phyloP scores from a whole-genome alignment of 768 basidiomycete species.

The Asterophora lycoperdoides region DNA sequence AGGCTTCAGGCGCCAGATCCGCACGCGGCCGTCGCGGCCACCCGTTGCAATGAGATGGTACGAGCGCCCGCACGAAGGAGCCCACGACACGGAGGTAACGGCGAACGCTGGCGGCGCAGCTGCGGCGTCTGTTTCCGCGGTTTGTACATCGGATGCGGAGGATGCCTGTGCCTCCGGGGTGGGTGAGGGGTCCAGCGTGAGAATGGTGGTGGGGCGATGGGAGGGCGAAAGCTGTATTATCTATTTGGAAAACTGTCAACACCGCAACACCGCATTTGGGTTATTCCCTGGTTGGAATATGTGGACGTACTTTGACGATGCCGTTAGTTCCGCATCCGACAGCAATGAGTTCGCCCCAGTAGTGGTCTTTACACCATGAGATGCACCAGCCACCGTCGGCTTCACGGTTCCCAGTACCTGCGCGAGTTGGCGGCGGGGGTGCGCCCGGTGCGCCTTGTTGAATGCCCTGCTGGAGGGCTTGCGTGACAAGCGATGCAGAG shows the following conservation, averaged over 20 bases:
- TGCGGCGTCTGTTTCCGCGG: slow-evolving; percentile 28
- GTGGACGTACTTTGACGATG: slow-evolving; percentile 60
- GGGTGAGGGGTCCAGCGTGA: slow-evolving; percentile 48
- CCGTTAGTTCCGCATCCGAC: slow-evolving; percentile 70
- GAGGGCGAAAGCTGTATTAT: slow-evolving; percentile 71
- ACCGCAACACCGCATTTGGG: no score
- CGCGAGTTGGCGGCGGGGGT: slow-evolving; percentile 13
- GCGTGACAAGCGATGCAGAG: slow-evolving; percentile 57
- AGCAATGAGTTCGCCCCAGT: slow-evolving; percentile 92
- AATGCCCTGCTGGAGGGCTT: slow-evolving; percentile 54
- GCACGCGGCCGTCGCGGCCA: slow-evolving; percentile 78
- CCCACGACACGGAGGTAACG: slow-evolving; percentile 87
- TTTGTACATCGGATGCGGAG: slow-evolving; percentile 1
- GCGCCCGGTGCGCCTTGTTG: slow-evolving; percentile 26
- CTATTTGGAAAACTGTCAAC: slow-evolving; percentile 28
- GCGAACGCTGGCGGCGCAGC: slow-evolving; percentile 45
- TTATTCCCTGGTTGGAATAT: background rate
- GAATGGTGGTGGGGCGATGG: slow-evolving; percentile 59
- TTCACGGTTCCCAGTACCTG: slow-evolving; percentile 59
- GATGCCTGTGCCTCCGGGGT: slow-evolving; percentile 10
- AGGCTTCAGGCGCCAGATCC: slow-evolving; percentile 85
- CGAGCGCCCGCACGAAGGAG: slow-evolving; percentile 88
- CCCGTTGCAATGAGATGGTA: slow-evolving; percentile 95
- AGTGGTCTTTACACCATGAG: slow-evolving; percentile 93
- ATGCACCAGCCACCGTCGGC: slow-evolving; percentile 92